Base-by-base conservation (phyloP, 495 filamentous ascomycete genomes). In the Hypoxylon trugodes region DNA sequence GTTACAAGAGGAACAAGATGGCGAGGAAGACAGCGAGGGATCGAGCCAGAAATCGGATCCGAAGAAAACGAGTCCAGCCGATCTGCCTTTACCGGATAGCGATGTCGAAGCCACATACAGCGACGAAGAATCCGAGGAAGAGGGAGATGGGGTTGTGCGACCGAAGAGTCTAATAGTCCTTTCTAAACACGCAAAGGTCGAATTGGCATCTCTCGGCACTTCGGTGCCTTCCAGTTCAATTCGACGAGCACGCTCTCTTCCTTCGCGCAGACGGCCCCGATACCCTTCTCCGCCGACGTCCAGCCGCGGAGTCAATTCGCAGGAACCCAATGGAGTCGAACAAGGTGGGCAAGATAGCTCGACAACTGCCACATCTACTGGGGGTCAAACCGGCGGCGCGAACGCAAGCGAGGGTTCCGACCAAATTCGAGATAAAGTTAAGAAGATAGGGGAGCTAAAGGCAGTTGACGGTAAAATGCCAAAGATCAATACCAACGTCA, bases 11-110 rank as follows among this genome's bases (percentile, higher is more conserved):
- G 49, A 50, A 19, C 49, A 59, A 45, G 13, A 46, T 35, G 42
- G 9, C n/a, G 54, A 59, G 37, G 15, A 13, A 3, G 32, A 6
- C 19, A 28, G 38, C 5, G 35, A 61, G 48, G 43, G 72, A 65
- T 22, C 48, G 43, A 15, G 21, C 67, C 46, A 61, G 66, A 33
- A 71, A 69, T 26, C 48, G 59, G 42, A 59, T 80, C 9, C 80
- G 81, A 57, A 82, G 85, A 5, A 76, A 80, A 1, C 74, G 72
- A 8, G 84, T 89, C 52, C 87, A 86, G 58, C 67, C 8, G 52
- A 59, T 8, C 70, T 95, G 19, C 90, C 91, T 4, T 76, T 89
- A 40, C 76, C 74, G n/a, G 81, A 85, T 12, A 82, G 89, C 41
- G 91, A 93, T 71, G 73, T 92, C 0, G 80, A 85, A 38, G 89